Percentiles rank a stretch among this genome's conserved stretches.
phyloP scores from a whole-genome alignment of 1,284 basidiomycete genomes.

The Boletus sp. region DNA sequence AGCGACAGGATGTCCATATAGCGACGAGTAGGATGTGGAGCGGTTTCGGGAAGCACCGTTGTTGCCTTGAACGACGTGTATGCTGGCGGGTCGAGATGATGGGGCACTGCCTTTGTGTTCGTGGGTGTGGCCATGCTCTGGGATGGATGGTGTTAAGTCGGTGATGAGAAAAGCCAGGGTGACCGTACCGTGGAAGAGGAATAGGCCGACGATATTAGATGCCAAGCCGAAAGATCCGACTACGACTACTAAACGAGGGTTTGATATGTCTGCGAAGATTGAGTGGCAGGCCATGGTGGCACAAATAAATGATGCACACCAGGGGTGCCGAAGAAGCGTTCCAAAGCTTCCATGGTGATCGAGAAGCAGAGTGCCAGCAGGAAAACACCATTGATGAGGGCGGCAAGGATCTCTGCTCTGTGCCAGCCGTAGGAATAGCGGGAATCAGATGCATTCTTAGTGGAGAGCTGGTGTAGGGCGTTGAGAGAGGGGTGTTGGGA shows the following conservation, averaged over 20 bases:
- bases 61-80: conserved; percentile 15
- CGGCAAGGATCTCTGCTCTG: conserved; percentile 96
- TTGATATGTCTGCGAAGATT: conserved; percentile 72
- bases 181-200: conserved; percentile 87
- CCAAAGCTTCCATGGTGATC: conserved; percentile 90
- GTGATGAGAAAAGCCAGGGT: neutral
- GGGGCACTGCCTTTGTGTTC: conserved; percentile 34
- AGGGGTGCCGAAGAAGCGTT: conserved; percentile 82
- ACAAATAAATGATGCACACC: conserved; percentile 43
- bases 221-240: conserved; percentile 88
- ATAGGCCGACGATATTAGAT: conserved; percentile 90
- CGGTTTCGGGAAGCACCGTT: conserved; percentile 36
- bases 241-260: conserved; percentile 83
- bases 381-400: conserved; percentile 95
- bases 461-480: conserved; percentile 47
- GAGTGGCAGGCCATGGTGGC: conserved; percentile 4
- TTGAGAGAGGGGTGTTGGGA: conserved; percentile 9
- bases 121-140: conserved; percentile 73
- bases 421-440: conserved; percentile 96
- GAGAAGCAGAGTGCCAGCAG: conserved; percentile 94
- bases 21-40: conserved; percentile 53
- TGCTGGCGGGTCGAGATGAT: conserved; percentile 30
- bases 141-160: conserved; percentile 7
- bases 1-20: conserved; percentile 85
- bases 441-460: conserved; percentile 43